A percentile compares a stretch with the other conserved stretches of the same genome.
These are phyloP conservation scores for Phaeolepiota aurea DNA, from an alignment of 768 basidiomycete genomes.

Conservation along the genomic window DNA sequence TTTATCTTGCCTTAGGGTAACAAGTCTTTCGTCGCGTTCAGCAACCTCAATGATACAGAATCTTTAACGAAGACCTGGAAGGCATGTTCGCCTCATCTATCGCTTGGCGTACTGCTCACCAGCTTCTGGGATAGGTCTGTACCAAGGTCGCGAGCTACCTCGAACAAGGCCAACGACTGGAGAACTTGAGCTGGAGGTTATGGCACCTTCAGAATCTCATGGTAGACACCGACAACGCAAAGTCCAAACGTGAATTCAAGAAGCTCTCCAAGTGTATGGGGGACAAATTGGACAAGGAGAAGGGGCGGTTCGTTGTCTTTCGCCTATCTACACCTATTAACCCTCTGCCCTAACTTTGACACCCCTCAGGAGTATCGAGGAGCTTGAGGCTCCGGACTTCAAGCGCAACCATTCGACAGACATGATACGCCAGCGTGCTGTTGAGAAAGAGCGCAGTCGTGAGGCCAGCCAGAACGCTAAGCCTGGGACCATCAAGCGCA, in stretches of 20 bases:
- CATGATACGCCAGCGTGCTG: conserved; percentile 72
- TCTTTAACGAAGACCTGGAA: conserved; percentile 89
- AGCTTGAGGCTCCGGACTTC: conserved; percentile 79
- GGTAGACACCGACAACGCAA: conserved; percentile 86
- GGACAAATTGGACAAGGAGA: conserved; percentile 89
- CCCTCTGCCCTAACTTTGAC: conserved; percentile 24
- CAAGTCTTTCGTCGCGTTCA: conserved; percentile 92
- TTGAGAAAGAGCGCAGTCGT: conserved; percentile 73
- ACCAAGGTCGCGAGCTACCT: conserved; percentile 87
- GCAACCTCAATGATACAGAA: conserved; percentile 79
- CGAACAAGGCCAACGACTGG: conserved; percentile 85
- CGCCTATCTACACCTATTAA: conserved; percentile 7
- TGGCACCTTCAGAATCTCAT: conserved; percentile 91
- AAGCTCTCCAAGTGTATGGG: conserved; percentile 85
- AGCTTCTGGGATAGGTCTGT: conserved; percentile 48
- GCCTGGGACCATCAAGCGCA: conserved; percentile 73
- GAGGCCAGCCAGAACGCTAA: conserved; percentile 55
- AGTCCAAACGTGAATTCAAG: conserved; percentile 84
- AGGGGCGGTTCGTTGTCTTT: conserved; percentile 59
- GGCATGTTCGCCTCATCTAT: conserved; percentile 29
- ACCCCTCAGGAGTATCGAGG: conserved; percentile 63
- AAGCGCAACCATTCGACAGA: conserved; percentile 74
- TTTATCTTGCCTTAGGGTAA: conserved; percentile 55
- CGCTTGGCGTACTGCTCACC: conserved; percentile 4
- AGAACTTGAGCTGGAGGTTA: conserved; percentile 88